Base-by-base conservation (phyloP, 371 early-diverging fungal species). In the Ecytonucleospora hepatopenaei region DNA sequence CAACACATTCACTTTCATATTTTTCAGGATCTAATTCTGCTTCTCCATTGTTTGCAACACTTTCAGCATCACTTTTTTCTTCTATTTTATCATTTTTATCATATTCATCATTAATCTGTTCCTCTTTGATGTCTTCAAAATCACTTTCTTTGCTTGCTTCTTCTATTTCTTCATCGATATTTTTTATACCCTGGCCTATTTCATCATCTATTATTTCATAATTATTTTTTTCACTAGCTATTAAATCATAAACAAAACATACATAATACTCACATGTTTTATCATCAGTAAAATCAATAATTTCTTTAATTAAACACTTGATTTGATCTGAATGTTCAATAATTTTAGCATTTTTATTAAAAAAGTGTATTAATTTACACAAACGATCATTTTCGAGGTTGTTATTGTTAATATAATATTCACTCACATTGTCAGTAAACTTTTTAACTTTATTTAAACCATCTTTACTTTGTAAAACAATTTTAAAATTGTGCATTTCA, bases 101-200 rank as follows among this genome's bases (percentile, higher is more conserved):
- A 19, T 61, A 31, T 31, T 60, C 54, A 48, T 35, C 48, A 33
- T 69, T 66, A 48, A 68, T 69, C 54, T 71, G 59, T 33, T 59
- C 73, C 15, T 62, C 53, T 62, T 67, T 62, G 48, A 58, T 56
- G n/a, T 64, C 69, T 2, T 63, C 71, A 3, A 35, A 21, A 74
- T 59, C 48, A 69, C 69, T 59, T 71, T 73, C 32, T 73, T 71
- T 31, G 12, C n/a, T 40, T 12, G 8, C n/a, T 40, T 65, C 63
- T 32, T 71, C 64, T 0, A 75, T 65, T 33, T 75, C 59, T 30
- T 75, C 75, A 46, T 69, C 68, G 15, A 71, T 65, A 46, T 75
- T 75, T 48, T 68, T 60, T 57, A 71, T 69, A 15, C 75, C 75
- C 53, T 67, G 61, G 12, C 75, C 75, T 12, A 27, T 46, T 33